Percentiles rank a stretch among this genome's conserved stretches.
phyloP scores from a whole-genome alignment of 164 flowering plant genomes.

The Chimonanthus praecox region DNA sequence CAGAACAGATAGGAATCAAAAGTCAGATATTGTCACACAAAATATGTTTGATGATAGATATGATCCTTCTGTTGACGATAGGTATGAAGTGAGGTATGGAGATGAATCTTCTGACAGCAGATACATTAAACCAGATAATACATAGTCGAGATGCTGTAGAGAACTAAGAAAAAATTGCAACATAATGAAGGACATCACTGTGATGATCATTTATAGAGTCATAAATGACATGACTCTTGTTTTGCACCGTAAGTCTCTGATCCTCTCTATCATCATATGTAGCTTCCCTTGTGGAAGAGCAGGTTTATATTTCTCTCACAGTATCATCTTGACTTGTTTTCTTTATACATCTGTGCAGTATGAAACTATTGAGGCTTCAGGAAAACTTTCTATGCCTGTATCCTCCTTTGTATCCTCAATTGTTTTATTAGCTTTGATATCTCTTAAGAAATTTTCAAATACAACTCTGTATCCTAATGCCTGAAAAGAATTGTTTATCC shows the following conservation, averaged over 20 bases:
- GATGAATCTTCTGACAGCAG: slow-evolving; percentile 16
- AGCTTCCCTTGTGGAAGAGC: not conserved
- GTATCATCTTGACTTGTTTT: slow-evolving; percentile 28
- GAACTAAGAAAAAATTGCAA: not conserved
- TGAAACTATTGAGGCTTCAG: slow-evolving; percentile 51
- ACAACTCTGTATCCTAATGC: not conserved
- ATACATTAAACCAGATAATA: slow-evolving; percentile 14
- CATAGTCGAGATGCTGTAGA: slow-evolving; percentile 4
- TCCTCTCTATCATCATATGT: slow-evolving; percentile 1
- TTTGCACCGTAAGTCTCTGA: slow-evolving; percentile 23
- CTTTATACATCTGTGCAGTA: slow-evolving; percentile 54
- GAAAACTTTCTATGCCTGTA: slow-evolving; percentile 49
- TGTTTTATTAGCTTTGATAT: slow-evolving; percentile 3
- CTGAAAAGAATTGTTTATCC: not conserved
- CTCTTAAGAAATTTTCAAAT: not conserved
- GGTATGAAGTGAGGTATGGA: slow-evolving; percentile 18
- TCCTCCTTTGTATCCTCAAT: slow-evolving; percentile 88
- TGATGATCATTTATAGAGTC: slow-evolving; percentile 6
- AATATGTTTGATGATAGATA: slow-evolving; percentile 70
- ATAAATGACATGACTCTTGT: not conserved
- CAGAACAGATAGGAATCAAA: slow-evolving; percentile 11
- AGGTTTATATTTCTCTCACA: slow-evolving; percentile 12
- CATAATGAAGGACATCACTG: slow-evolving; percentile 2
- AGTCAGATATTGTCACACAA: slow-evolving; percentile 16
- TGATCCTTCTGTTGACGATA: slow-evolving; percentile 51